Evolutionary conservation across 495 filamentous ascomycete species (phyloP).

Genomic region (Margaritispora aquatica): DNA sequence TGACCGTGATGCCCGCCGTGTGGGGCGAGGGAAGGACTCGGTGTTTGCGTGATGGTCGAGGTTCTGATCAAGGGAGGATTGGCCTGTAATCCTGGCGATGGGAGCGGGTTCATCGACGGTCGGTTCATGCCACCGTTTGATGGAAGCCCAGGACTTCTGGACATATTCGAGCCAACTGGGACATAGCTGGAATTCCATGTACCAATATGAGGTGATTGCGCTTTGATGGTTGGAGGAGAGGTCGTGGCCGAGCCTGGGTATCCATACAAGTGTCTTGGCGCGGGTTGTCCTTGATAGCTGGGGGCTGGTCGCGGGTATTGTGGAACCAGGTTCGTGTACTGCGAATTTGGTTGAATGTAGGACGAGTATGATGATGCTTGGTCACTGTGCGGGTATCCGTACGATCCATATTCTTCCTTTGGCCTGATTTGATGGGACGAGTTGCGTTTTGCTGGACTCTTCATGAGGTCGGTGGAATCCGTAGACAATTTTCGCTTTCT

Average conservation of each 20-base stretch:
- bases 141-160: slow-evolving; percentile 32
- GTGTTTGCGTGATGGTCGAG: slow-evolving; percentile 64
- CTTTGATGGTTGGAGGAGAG: slow-evolving; percentile 29
- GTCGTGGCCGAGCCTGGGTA: slow-evolving; percentile 39
- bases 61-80: slow-evolving; percentile 77
- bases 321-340: slow-evolving; percentile 27
- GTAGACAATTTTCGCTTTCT: slow-evolving; percentile 39
- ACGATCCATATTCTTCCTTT: slow-evolving; percentile 32
- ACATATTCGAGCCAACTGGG: slow-evolving; percentile 31
- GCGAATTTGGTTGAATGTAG: slow-evolving; percentile 31
- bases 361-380: slow-evolving; percentile 22
- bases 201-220: slow-evolving; percentile 41
- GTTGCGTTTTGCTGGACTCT: slow-evolving; percentile 28
- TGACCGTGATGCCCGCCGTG: slow-evolving; percentile 28
- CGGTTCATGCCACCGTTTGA: slow-evolving; percentile 36
- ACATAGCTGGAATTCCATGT: slow-evolving; percentile 37
- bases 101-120: slow-evolving; percentile 29
- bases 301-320: slow-evolving; percentile 28
- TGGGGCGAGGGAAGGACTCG: slow-evolving; percentile 36
- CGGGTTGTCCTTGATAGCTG: slow-evolving; percentile 30
- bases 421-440: slow-evolving; percentile 29
- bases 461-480: slow-evolving; percentile 25
- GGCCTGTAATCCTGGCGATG: slow-evolving; percentile 19
- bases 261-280: slow-evolving; percentile 31
- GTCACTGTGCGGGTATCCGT: slow-evolving; percentile 26